Conservation (phyloP, 2,329 filamentous ascomycete species). For the Alternaria burnsii region DNA sequence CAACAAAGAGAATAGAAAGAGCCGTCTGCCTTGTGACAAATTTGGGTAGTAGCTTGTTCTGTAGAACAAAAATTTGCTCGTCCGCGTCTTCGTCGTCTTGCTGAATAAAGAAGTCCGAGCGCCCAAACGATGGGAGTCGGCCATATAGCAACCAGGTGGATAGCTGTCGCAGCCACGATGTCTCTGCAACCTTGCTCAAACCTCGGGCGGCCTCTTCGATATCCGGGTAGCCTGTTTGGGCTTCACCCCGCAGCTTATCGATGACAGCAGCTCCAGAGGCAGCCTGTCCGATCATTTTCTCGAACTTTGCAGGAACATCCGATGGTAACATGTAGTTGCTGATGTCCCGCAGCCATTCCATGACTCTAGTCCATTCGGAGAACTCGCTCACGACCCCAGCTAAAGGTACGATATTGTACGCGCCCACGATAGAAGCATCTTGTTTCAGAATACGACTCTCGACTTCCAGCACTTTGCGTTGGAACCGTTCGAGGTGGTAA, state of each 20-base stretch:
- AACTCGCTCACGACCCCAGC: constrained; percentile 86
- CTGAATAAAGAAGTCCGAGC: constrained; percentile 84
- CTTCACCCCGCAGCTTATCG: constrained; percentile 75
- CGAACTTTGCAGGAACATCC: constrained; percentile 24
- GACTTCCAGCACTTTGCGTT: constrained; percentile 82
- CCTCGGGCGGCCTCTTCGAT: constrained; percentile 79
- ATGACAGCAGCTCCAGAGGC: constrained; percentile 79
- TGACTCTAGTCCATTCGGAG: constrained; percentile 80
- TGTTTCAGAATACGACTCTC: constrained; percentile 79
- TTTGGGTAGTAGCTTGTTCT: constrained; percentile 70
- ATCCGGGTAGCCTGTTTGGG: constrained; percentile 88
- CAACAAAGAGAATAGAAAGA: constrained; percentile 87
- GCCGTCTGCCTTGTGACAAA: constrained; percentile 81
- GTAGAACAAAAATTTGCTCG: constrained; percentile 40
- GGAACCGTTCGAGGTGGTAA: constrained; percentile 80
- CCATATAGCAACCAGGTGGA: constrained; percentile 93
- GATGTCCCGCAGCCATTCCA: constrained; percentile 86
- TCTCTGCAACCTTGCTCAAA: constrained; percentile 81
- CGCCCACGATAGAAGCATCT: constrained; percentile 83
- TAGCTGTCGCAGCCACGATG: constrained; percentile 88
- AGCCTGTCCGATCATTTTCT: constrained; percentile 20
- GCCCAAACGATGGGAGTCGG: constrained; percentile 77
- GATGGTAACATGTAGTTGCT: constrained; percentile 71
- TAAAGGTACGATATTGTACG: constrained; percentile 91
- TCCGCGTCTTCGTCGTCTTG: constrained; percentile 46